Conservation (phyloP, 139 green algal genomes). For the Coelastrella sp. region DNA sequence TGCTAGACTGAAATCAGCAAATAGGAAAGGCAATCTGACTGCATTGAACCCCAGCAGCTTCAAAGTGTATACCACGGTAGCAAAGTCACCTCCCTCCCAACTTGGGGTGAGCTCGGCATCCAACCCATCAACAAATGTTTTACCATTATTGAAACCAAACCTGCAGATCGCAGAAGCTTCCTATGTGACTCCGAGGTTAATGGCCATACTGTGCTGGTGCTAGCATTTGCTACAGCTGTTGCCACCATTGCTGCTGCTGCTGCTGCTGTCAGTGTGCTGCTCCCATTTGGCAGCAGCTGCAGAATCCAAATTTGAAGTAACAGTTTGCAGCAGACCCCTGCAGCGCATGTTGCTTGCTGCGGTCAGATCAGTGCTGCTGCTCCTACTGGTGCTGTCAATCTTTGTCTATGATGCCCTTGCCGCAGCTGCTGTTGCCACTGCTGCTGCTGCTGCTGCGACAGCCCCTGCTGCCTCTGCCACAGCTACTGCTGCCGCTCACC, state of each 20-base stretch:
- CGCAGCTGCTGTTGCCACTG: background rate
- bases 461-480: background rate
- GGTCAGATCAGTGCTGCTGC: background rate
- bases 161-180: background rate
- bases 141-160: conserved; percentile 45
- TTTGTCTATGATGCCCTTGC: background rate
- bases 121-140: conserved; percentile 43
- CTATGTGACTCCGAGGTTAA: too few species aligned
- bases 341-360: too few species aligned
- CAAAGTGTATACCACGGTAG: conserved; percentile 38
- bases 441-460: conserved; percentile 18
- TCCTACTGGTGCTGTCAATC: background rate
- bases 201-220: background rate
- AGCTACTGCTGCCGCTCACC: conserved; percentile 5
- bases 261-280: too few species aligned
- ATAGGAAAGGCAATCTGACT: conserved; percentile 38
- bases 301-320: too few species aligned
- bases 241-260: background rate
- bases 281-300: too few species aligned
- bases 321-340: too few species aligned
- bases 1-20: background rate
- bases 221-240: background rate
- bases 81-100: conserved; percentile 45
- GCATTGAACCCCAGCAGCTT: conserved; percentile 42
- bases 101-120: conserved; percentile 15